phyloP scores from a whole-genome alignment of 495 filamentous ascomycete genomes.

The Aspergillus ellipticus region DNA sequence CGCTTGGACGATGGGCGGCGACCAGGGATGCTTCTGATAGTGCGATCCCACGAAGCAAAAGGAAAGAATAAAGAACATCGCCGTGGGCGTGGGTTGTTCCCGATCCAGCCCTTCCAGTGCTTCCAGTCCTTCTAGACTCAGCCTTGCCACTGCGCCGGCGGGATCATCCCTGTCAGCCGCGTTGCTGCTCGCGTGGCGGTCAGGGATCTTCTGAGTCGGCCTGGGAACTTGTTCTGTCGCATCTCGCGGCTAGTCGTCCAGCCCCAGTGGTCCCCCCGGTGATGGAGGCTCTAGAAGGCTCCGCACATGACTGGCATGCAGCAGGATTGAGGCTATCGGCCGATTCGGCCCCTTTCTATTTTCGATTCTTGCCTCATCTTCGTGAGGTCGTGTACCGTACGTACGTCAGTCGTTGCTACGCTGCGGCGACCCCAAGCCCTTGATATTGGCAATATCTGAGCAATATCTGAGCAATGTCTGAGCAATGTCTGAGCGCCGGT shows the following conservation, averaged over 20 bases:
- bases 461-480: neutral
- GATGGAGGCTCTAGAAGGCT: neutral
- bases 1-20: no score
- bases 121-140: constrained; percentile 5
- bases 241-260: neutral
- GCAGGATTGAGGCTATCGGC: neutral
- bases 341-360: neutral
- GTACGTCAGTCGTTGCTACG: no score
- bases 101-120: no score
- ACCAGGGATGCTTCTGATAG: neutral
- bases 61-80: no score
- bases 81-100: no score
- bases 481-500: neutral
- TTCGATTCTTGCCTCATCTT: neutral
- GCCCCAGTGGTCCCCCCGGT: neutral
- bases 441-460: no score
- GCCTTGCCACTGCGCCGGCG: constrained; percentile 1
- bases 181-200: constrained; percentile 23
- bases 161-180: constrained; percentile 11
- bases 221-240: neutral
- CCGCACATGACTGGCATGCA: neutral
- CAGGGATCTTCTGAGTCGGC: constrained; percentile 24
- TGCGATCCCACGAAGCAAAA: neutral
- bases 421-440: no score
- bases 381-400: no score